These are phyloP conservation scores for Lentinus tigrinus DNA, from an alignment of 768 basidiomycete genomes.

Conservation along the genomic window DNA sequence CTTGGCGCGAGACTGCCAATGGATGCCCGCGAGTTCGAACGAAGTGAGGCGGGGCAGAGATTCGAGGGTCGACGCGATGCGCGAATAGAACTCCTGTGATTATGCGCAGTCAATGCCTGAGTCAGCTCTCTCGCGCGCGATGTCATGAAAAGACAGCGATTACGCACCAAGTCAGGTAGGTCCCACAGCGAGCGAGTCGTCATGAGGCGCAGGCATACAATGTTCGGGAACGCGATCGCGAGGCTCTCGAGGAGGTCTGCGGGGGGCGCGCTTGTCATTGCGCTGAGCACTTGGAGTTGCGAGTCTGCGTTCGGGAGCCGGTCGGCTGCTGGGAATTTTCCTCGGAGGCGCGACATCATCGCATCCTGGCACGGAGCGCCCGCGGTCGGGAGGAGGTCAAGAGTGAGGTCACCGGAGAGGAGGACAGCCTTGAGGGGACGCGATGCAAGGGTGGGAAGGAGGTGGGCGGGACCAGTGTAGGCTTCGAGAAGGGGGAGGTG, in stretches of 20 bases:
- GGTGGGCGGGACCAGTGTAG: constrained; percentile 60
- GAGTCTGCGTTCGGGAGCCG: not conserved
- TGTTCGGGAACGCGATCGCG: constrained; percentile 53
- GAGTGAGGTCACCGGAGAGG: constrained; percentile 58
- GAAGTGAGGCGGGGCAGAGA: constrained; percentile 59
- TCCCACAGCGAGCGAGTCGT: constrained; percentile 35
- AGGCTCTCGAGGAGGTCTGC: constrained; percentile 57
- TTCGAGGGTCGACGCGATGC: constrained; percentile 56
- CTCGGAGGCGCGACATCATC: constrained; percentile 7
- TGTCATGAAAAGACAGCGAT: not conserved
- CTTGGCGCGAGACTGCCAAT: constrained; percentile 61
- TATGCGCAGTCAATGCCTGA: not conserved
- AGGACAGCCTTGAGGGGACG: constrained; percentile 65
- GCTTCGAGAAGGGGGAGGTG: constrained; percentile 47
- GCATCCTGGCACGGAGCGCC: constrained; percentile 21
- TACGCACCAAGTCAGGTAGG: constrained; percentile 32
- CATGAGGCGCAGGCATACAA: constrained; percentile 68
- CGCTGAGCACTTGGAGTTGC: constrained; percentile 54
- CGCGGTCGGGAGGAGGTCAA: constrained; percentile 49
- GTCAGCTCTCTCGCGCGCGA: not conserved
- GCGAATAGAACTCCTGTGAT: constrained; percentile 58
- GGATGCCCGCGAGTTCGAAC: constrained; percentile 76
- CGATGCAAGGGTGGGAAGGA: constrained; percentile 60
- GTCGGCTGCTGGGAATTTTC: not conserved
- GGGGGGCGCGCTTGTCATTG: constrained; percentile 57